Conservation (phyloP, 1,284 basidiomycete genomes). For the Melanopsichium pennsylvanicum region DNA sequence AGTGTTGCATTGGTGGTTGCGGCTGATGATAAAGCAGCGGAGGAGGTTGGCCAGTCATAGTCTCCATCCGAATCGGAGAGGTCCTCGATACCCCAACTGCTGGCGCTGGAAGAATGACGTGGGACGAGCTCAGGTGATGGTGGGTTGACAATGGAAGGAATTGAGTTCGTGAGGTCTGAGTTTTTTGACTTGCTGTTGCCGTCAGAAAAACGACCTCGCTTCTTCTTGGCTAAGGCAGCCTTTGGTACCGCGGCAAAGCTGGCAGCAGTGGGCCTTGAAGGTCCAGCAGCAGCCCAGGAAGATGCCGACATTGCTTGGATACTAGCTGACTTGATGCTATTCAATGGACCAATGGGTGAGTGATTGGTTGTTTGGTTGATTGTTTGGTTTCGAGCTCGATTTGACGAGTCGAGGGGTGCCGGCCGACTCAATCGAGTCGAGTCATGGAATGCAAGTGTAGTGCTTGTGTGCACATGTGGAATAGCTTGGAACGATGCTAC, state of each 20-base stretch:
- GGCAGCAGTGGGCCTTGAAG: slow-evolving; percentile 24
- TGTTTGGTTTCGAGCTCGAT: no score
- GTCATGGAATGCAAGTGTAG: no score
- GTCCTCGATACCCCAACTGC: slow-evolving; percentile 44
- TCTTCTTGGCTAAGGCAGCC: slow-evolving; percentile 18
- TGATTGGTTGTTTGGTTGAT: no score
- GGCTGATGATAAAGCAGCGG: not conserved
- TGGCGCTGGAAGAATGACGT: slow-evolving; percentile 35
- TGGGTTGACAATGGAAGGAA: slow-evolving; percentile 37
- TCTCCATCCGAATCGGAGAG: slow-evolving; percentile 47
- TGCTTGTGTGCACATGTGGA: no score
- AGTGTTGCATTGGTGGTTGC: not conserved
- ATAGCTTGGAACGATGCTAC: no score
- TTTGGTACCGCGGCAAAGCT: slow-evolving; percentile 16
- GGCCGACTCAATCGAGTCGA: no score
- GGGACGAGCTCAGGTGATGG: slow-evolving; percentile 36
- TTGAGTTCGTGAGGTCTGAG: slow-evolving; percentile 1
- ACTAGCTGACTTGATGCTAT: no score
- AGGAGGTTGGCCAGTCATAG: slow-evolving; percentile 23
- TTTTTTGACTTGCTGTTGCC: not conserved
- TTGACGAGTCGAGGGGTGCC: no score
- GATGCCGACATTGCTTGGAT: slow-evolving; percentile 8
- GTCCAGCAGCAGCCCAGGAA: slow-evolving; percentile 27
- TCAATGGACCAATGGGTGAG: no score
- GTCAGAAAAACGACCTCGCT: slow-evolving; percentile 30